Conservation (phyloP, 331 rosid genomes). For the Acacia concinna region DNA sequence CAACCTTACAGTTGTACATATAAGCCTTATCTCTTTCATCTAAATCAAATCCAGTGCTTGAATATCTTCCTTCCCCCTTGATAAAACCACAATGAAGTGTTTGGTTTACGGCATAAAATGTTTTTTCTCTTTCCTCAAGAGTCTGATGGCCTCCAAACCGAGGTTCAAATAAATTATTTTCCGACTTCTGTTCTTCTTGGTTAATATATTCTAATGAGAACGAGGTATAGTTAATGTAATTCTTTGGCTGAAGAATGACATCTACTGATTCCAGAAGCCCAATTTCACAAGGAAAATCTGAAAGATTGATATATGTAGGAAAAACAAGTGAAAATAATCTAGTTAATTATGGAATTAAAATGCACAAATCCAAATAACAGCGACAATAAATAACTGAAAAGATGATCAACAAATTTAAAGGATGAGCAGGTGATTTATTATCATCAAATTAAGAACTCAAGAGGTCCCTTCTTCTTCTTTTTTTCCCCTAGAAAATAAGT, state of each 20-base stretch:
- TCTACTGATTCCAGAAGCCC: constrained; percentile 60
- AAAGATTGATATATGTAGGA: constrained; percentile 26
- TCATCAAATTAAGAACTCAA: constrained; percentile 8
- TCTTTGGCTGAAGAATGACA: constrained; percentile 60
- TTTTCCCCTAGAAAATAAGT: neutral
- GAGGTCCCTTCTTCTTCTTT: neutral
- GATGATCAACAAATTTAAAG: constrained; percentile 7
- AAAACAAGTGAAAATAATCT: neutral
- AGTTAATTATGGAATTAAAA: constrained; percentile 12
- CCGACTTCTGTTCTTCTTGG: constrained; percentile 47
- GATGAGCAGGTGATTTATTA: constrained; percentile 25
- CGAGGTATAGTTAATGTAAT: constrained; percentile 51
- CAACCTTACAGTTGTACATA: constrained; percentile 77
- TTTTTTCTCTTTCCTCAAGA: constrained; percentile 72
- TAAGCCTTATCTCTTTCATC: constrained; percentile 67
- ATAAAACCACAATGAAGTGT: constrained; percentile 87
- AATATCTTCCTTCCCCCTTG: constrained; percentile 57
- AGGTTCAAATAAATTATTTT: constrained; percentile 44
- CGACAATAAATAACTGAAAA: constrained; percentile 9
- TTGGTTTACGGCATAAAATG: constrained; percentile 71
- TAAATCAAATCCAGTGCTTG: constrained; percentile 83
- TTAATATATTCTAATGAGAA: constrained; percentile 71
- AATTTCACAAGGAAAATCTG: constrained; percentile 87
- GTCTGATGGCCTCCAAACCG: constrained; percentile 94
- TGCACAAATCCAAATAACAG: constrained; percentile 12